Evolutionary conservation across 1,139 yeast genomes (phyloP).

Genomic region (Yamadazyma triangularis): DNA sequence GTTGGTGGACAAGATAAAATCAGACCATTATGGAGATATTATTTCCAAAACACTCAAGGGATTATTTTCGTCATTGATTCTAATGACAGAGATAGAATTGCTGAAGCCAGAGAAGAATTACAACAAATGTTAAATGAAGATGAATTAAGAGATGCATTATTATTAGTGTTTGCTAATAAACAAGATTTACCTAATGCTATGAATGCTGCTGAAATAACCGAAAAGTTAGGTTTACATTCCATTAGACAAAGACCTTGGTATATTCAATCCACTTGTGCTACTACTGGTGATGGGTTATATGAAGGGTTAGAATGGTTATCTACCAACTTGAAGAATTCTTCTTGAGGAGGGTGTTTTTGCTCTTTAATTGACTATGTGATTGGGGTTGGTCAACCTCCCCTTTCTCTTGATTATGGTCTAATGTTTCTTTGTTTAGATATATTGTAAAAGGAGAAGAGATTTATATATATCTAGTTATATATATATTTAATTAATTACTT

Average conservation of each 20-base stretch:
- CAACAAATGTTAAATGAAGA: conserved; percentile 43
- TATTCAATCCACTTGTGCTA: conserved; percentile 41
- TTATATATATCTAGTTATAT: too few species aligned
- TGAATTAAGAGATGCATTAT: conserved; percentile 39
- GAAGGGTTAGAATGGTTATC: conserved; percentile 44
- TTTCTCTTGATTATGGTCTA: too few species aligned
- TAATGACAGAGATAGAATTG: conserved; percentile 41
- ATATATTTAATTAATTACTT: too few species aligned
- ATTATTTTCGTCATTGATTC: conserved; percentile 40
- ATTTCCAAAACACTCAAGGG: conserved; percentile 41
- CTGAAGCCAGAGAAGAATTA: conserved; percentile 42
- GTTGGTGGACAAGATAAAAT: conserved; percentile 44
- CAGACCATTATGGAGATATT: conserved; percentile 42
- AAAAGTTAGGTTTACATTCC: conserved; percentile 39
- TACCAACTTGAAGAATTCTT: conserved; percentile 28
- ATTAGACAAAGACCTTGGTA: conserved; percentile 43
- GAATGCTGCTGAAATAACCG: conserved; percentile 44
- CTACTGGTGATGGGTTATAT: conserved; percentile 40
- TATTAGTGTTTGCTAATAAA: conserved; percentile 39
- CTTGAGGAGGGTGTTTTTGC: too few species aligned
- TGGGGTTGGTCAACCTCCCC: too few species aligned
- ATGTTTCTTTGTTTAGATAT: too few species aligned
- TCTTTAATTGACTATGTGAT: too few species aligned
- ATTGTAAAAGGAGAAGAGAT: too few species aligned
- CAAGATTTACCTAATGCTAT: conserved; percentile 43